Percentiles rank a stretch among this genome's conserved stretches.
phyloP scores from a whole-genome alignment of 305 asterid species.

The Fraxinus latifolia region DNA sequence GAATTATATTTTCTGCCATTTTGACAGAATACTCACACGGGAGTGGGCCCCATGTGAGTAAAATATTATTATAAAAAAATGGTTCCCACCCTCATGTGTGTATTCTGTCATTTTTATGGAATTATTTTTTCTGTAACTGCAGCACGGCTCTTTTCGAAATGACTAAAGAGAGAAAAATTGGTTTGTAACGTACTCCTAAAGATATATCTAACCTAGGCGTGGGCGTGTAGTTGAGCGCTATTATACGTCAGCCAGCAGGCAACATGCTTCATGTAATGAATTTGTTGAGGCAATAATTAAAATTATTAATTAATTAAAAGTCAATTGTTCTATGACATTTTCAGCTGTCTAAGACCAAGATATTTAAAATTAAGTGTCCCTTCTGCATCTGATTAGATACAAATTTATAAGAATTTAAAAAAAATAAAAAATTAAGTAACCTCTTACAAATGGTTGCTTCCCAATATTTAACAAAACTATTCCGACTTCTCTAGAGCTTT shows the following conservation, averaged over 20 bases:
- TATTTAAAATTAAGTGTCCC: neutral
- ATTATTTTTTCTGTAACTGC: too few species aligned
- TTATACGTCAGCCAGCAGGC: neutral
- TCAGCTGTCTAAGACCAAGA: neutral
- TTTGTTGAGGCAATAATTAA: neutral
- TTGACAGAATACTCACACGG: too few species aligned
- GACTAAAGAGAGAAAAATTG: neutral
- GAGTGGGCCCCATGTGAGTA: too few species aligned
- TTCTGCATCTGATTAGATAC: neutral
- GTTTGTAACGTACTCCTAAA: too few species aligned
- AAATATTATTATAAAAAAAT: too few species aligned
- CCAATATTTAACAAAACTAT: neutral
- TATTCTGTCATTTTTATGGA: too few species aligned
- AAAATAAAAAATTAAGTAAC: neutral
- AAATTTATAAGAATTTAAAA: neutral
- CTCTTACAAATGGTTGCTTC: neutral
- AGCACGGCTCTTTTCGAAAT: too few species aligned
- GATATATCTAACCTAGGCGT: too few species aligned
- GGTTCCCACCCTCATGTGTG: too few species aligned
- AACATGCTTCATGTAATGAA: neutral
- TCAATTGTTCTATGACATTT: neutral
- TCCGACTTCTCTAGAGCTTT: neutral
- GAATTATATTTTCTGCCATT: too few species aligned
- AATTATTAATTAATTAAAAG: neutral
- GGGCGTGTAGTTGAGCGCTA: neutral